These are phyloP conservation scores for Ophiostoma pallidulum DNA, from an alignment of 2,329 filamentous ascomycete genomes.

Conservation along the genomic window DNA sequence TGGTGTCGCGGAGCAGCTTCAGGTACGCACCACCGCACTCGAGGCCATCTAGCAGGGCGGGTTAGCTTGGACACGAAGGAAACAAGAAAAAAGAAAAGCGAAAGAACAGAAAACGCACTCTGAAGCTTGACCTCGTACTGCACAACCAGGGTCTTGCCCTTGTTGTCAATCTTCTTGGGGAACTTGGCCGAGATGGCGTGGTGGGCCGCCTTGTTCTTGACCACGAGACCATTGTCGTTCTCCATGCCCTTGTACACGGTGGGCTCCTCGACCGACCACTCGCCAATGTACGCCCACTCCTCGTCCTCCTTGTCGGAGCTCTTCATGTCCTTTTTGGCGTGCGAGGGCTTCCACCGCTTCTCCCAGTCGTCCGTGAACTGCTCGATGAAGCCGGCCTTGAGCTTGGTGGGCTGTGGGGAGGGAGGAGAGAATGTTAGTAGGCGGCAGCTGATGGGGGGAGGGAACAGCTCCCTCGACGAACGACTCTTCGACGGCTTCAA, in stretches of 20 bases:
- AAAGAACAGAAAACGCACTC: constrained; percentile 57
- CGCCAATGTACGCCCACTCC: constrained; percentile 95
- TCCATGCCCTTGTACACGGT: constrained; percentile 81
- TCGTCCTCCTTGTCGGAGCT: constrained; percentile 71
- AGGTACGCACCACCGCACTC: constrained; percentile 98
- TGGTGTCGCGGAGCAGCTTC: constrained; percentile 97
- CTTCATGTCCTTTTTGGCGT: constrained; percentile 83
- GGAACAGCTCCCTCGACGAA: too few relatives aligned
- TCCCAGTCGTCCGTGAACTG: constrained; percentile 98
- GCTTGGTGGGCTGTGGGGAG: constrained; percentile 75
- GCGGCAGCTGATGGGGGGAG: constrained; percentile 14
- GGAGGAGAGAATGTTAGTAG: constrained; percentile 3
- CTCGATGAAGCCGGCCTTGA: constrained; percentile 94
- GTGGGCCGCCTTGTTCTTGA: constrained; percentile 97
- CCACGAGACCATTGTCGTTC: constrained; percentile 90
- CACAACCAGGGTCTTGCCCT: constrained; percentile 91
- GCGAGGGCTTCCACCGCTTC: constrained; percentile 82
- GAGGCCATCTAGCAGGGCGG: constrained; percentile 59
- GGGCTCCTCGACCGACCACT: constrained; percentile 96
- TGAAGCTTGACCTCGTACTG: constrained; percentile 99
- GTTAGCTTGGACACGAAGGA: not conserved
- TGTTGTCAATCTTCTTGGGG: constrained; percentile 91
- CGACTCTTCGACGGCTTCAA: too few relatives aligned
- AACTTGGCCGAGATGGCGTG: constrained; percentile 99
- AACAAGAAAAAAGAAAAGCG: too few relatives aligned